Base-by-base conservation (phyloP, 805 yeast species). In the Maudiozyma serrabonitensis region DNA sequence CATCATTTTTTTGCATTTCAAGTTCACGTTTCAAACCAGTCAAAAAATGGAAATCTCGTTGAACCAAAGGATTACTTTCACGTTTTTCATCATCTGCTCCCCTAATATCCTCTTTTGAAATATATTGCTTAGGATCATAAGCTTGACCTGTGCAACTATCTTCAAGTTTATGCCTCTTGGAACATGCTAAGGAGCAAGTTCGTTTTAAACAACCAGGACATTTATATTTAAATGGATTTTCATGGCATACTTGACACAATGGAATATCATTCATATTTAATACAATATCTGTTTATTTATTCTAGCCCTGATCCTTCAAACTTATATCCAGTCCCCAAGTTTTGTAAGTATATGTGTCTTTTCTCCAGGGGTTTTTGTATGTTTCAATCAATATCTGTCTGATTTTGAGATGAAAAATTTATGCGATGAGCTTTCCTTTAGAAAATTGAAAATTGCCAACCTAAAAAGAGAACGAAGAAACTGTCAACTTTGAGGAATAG, bases 31-130 rank as follows among this genome's bases (percentile, higher is more conserved):
- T 81, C 48, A 87, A 57, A 19, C 69, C 70, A 50, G 78, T 70
- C 32, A 90, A 66, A 59, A 86, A 87, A 60, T 87, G 84, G 64
- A 88, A 90, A 62, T 90, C 97, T 52, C 97, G 68, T 60, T 89
- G 88, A 6, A 89, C 77, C 43, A 70, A 54, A 12, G 59, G 44
- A 37, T 71, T 64, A 21, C 62, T 63, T 35, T 80, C 78, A 5
- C 64, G 56, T 8, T 67, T 66, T 25, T 69, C 67, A 7, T 65
- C 68, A 48, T 67, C 66, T 21, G 60, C 66, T 26, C 50, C 48
- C 45, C 55, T 66, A 51, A 88, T 64, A 2, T 73, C 73, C 4
- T 65, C 63, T 46, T 76, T 72, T 0, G 79, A 58, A 0, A 85
- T 68, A 59, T 80, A 87, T 43, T 69, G 68, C 1, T 87, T 72